phyloP scores from a whole-genome alignment of 2,329 filamentous ascomycete genomes.

The Ceratocystis lukuohia region DNA sequence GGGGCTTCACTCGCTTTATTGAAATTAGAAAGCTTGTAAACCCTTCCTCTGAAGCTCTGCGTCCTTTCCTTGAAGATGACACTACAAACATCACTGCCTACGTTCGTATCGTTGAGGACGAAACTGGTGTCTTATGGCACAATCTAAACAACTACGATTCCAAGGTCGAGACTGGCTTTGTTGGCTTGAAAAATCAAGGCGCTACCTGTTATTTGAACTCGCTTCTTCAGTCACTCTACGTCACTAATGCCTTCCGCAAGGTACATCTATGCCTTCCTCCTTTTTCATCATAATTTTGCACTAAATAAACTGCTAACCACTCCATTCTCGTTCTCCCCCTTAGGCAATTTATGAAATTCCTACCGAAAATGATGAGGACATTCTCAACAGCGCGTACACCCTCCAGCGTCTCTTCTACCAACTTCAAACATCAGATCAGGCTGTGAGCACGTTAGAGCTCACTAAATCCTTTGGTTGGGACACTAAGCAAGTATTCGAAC shows the following conservation, averaged over 20 bases:
- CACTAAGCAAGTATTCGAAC: slow-evolving; percentile 92
- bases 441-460: slow-evolving; percentile 82
- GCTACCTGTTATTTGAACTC: slow-evolving; percentile 85
- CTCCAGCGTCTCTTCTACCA: slow-evolving; percentile 91
- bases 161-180: slow-evolving; percentile 97
- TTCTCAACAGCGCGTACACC: slow-evolving; percentile 81
- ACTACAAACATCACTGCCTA: slow-evolving; percentile 70
- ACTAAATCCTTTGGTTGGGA: slow-evolving; percentile 98
- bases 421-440: slow-evolving; percentile 69
- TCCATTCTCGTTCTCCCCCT: background rate
- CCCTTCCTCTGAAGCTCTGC: slow-evolving; percentile 54
- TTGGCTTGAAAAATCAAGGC: slow-evolving; percentile 91
- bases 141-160: slow-evolving; percentile 93
- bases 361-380: slow-evolving; percentile 68
- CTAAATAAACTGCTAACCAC: background rate
- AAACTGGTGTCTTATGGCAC: slow-evolving; percentile 81
- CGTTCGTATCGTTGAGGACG: slow-evolving; percentile 69
- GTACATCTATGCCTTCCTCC: slow-evolving; percentile 30
- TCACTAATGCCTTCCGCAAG: slow-evolving; percentile 88
- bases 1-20: slow-evolving; percentile 95
- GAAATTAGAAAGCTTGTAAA: slow-evolving; percentile 79
- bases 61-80: slow-evolving; percentile 67
- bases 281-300: background rate
- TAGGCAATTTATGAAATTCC: slow-evolving; percentile 95
- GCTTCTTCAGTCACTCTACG: slow-evolving; percentile 69